Evolutionary conservation across 345 rosid genomes (phyloP), one percentile per base, ranked within the genome.

Genomic region (Camelina neglecta): DNA sequence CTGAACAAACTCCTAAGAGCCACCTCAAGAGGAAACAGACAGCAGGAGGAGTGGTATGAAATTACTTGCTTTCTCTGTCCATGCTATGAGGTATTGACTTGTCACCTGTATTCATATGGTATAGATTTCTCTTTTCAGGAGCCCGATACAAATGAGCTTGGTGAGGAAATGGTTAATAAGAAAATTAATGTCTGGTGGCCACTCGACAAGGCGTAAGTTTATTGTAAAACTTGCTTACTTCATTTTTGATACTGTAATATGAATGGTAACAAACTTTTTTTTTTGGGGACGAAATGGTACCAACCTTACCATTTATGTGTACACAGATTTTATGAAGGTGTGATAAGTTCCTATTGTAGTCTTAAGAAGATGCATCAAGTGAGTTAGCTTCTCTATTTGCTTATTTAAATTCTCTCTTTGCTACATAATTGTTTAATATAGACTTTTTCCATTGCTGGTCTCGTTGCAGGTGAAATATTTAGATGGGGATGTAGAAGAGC

Each of bases 171-270:
- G 78, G 66, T 84, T 69, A 89, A 87, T 56, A 73, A 80, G 65
- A 90, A 35, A 75, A 56, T 90, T 65, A 86, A 73, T 21, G 83
- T 90, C 49, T 90, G 88, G 89, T 90, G 96, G 92, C 96, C 93
- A 24, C 4, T 80, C 58, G 96, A 90, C 79, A 61, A 62, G 65
- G 69, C 0, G 96, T 90, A 69, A 84, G 93, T 73, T 47, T 45
- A 63, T 47, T 6, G 11, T 1, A 15, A 65, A 47, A 38, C 39
- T 16, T 24, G 26, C 73, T 16, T 29, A 50, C 57, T 59, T 72
- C 49, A 21, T 35, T 10, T 60, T 66, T 61, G 35, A 12, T 24
- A 50, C 4, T 57, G 26, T 57, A 45, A 21, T 60, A 54, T 54
- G 51, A 44, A 66, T 62, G 21, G 48, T 53, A 42, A 18, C 50